Base-by-base conservation (phyloP, 805 yeast species). In the Cyberlindnera meyerae region DNA sequence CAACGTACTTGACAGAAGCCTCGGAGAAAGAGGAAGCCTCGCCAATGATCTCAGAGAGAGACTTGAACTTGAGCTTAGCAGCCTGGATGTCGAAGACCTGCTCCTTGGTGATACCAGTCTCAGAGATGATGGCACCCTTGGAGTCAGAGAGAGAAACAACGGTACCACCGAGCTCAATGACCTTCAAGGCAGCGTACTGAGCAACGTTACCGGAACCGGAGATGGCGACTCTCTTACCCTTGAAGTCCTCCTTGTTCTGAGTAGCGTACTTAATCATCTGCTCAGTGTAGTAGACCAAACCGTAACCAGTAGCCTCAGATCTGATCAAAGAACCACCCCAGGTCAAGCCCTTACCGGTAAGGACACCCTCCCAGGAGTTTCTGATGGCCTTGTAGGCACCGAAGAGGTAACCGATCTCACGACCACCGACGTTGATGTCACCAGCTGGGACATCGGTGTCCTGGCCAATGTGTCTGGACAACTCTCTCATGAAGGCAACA, bases 251-350 rank as follows among this genome's bases (percentile, higher is more conserved):
- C 68, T 82, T 79, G 66, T 96, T 96, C 51, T 75, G 65, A 45
- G 94, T 72, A 49, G 96, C 96, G 65, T 80, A 79, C 70, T 86
- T 93, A 65, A 90, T 86, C 96, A 90, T 90, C 72, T 90, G 87
- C 71, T 88, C 95, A 51, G 89, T 94, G 74, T 85, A 90, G 81
- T 90, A 90, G 49, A 90, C 90, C 43, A 85, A 71, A 71, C 98
- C 98, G 75, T 81, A 90, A 67, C 98, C 98, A 47, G 98, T 90
- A 50, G 98, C 98, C 78, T 90, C 98, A 51, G 97, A 96, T 71
- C 98, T 84, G 70, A 90, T 89, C 64, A 90, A 75, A 57, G 97
- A 90, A 59, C 97, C 98, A 77, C 98, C 98, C 96, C 97, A 93
- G 63, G 82, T 71, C 60, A 89, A 75, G 60, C 97, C 97, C 75